Conservation (phyloP, 768 basidiomycete genomes). For the Trametes cubensis region DNA sequence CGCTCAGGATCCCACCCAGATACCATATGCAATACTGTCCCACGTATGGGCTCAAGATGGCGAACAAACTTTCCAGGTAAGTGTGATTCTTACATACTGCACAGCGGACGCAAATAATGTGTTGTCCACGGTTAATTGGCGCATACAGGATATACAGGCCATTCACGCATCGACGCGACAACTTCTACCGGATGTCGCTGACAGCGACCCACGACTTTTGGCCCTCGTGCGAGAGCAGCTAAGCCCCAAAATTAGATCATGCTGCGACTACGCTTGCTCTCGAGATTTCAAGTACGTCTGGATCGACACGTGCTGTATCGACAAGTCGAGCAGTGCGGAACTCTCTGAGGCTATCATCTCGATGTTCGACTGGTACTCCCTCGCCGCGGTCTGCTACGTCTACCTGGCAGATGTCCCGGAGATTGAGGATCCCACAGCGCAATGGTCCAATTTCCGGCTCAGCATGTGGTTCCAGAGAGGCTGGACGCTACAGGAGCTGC, state of each 20-base stretch:
- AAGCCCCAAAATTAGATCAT: neutral
- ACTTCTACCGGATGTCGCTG: too few relatives aligned
- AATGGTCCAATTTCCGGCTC: neutral
- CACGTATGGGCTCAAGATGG: slow-evolving; percentile 1
- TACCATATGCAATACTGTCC: slow-evolving; percentile 4
- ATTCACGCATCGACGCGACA: too few relatives aligned
- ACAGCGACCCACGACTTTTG: too few relatives aligned
- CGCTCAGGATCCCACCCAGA: too few relatives aligned
- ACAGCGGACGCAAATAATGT: too few relatives aligned
- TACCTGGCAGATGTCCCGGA: neutral
- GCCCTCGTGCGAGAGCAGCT: too few relatives aligned
- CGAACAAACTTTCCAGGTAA: neutral
- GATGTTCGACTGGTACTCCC: neutral
- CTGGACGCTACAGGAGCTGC: neutral
- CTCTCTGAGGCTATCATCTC: slow-evolving; percentile 2
- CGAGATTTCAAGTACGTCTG: neutral
- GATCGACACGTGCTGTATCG: slow-evolving; percentile 19
- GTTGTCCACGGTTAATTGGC: too few relatives aligned
- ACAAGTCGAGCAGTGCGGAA: slow-evolving; percentile 11
- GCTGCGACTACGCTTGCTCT: neutral
- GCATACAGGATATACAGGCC: too few relatives aligned
- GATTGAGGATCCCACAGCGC: neutral
- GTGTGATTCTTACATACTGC: too few relatives aligned
- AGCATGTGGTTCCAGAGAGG: neutral
- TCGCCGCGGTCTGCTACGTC: slow-evolving; percentile 2